Base-by-base conservation (phyloP, 306 rosid genomes). In the Vigna radiata region DNA sequence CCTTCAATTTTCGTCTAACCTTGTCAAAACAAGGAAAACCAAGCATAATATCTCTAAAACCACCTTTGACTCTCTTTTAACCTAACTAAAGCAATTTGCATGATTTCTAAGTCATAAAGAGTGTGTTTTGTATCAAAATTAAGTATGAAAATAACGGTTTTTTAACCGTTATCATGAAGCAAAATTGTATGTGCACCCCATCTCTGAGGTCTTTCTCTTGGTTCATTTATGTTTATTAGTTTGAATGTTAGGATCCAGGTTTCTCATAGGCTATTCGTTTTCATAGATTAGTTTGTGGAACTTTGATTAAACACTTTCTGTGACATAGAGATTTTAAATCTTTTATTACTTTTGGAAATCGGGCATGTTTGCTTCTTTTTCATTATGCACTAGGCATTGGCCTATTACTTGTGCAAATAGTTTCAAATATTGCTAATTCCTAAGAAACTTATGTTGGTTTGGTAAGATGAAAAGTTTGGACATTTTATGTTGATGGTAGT, bases 261-360 rank as follows among this genome's bases (percentile, higher is more conserved):
- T 66, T 14, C 17, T 29, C 59, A n/a, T 53, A 58, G 41, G 54
- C 25, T 16, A 25, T 52, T 12, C 16, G 11, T 39, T 66, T 66
- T 41, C 44, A 46, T 25, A 65, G 46, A 65, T 76, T 50, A 5
- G 62, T 52, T 65, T 65, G 13, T 39, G 33, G 31, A 39, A 41
- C 41, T 76, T 76, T 15, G 54, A 41, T 66, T 53, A 41, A 25
- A 66, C 44, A 23, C 66, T 54, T 62, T 7, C 36, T 44, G 13
- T 25, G 8, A 7, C 37, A 7, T 19, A 13, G n/a, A 50, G 69
- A 70, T 56, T 77, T 46, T 29, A 5, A 6, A 46, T 77, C 23
- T 65, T 23, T 6, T 23, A 10, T 8, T 76, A 13, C 80, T 75
- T 33, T 49, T 33, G 72, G 25, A 41, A 53, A 53, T 21, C 29